Percentiles rank a stretch among this genome's conserved stretches.
phyloP scores from a whole-genome alignment of 768 basidiomycete genomes.

The Tulasnella sp. region DNA sequence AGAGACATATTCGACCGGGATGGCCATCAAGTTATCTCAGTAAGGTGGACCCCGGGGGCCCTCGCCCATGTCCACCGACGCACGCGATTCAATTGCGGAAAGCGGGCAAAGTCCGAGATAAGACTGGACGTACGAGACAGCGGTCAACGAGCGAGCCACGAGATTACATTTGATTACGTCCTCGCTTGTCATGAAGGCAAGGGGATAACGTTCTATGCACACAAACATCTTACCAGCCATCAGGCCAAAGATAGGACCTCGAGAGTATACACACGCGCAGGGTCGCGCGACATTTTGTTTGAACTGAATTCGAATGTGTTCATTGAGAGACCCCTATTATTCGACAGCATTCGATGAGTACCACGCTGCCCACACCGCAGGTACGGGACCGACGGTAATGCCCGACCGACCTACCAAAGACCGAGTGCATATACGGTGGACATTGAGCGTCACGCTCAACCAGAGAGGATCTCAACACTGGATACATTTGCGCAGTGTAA shows the following conservation, averaged over 20 bases:
- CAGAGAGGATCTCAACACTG: background rate
- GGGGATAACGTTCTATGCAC: background rate
- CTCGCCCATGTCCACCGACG: background rate
- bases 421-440: too few relatives aligned
- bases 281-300: slow-evolving; percentile 2
- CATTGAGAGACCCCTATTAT: background rate
- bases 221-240: background rate
- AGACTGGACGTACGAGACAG: background rate
- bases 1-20: background rate
- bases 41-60: background rate
- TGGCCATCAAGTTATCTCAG: background rate
- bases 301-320: background rate
- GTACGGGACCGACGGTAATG: background rate
- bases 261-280: background rate
- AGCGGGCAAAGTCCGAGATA: background rate
- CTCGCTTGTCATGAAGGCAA: background rate
- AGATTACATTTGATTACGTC: background rate
- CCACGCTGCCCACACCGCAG: background rate
- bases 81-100: background rate
- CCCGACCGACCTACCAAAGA: background rate
- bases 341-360: background rate
- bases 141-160: background rate
- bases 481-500: background rate
- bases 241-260: slow-evolving; percentile 3
- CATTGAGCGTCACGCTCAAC: background rate